Base-by-base conservation (phyloP, 1,284 basidiomycete genomes). In the Paramarasmius palmivorus region DNA sequence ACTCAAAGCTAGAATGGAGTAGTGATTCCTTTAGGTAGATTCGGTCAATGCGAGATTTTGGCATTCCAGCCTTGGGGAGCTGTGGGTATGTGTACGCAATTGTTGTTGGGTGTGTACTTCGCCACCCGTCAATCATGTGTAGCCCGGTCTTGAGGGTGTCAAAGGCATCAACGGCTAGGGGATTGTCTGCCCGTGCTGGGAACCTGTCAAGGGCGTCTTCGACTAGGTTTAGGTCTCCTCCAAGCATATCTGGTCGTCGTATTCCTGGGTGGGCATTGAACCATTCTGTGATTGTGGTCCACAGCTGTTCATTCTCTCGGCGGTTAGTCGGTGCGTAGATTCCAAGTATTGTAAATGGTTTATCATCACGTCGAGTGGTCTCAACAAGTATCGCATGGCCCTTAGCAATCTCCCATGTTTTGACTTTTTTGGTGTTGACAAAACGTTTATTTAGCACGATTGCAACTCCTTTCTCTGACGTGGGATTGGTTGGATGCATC, bases 401-500 rank as follows among this genome's bases (percentile, higher is more conserved):
- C 2, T 39, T 23, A 17, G 44, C 40, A 15, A 52, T 44, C 2
- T 52, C 50, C 15, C 34, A 23, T 7, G 34, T 32, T 35, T 29
- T 32, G 2, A 42, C 34, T 6, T 26, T 32, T 14, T 7, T 8
- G 9, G 34, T 36, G 19, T 49, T 49, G 17, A 35, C 36, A 14
- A 36, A 20, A 8, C 22, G 19, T 22, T 6, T 35, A 15, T 49
- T 49, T 8, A 49, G 4, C 8, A 74, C 64, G 7, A 74, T 53
- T 0, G 74, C 71, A 0, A 75, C 65, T 0, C 73, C 72, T 6
- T 49, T 49, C 26, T 57, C 64, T 1, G 58, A 53, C 17, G 56
- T 66, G 0, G 63, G 60, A 1, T 59, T 52, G 0, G 49, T 47
- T 7, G 59, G 56, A 42, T 68, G 53, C 4, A 10, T 19, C 0